Base-by-base conservation (phyloP, 73 alveolate genomes). In the Paramecium sonneborni region DNA sequence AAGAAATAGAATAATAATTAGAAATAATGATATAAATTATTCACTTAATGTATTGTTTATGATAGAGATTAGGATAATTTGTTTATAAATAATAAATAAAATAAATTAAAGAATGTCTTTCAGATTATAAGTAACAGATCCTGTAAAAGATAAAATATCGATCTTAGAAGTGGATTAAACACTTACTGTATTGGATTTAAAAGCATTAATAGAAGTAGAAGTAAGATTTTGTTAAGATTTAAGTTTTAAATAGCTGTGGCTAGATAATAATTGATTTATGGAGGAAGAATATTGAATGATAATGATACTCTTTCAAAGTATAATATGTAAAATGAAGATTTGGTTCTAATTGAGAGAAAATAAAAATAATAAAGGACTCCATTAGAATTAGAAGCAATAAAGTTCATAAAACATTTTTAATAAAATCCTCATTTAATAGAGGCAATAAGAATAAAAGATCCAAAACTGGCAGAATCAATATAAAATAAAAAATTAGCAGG, bases 131-230 rank as follows among this genome's bases (percentile, higher is more conserved):
- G 72, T 79, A 21, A 43, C 90, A 79, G 90, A 79, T 44, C 90
- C 90, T 44, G 76, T 26, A 12, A 43, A 38, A 24, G 90, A 79
- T 79, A 79, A 79, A 34, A 43, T 79, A 11, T 30, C 39, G 10
- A 24, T 39, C 12, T 79, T 93, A 8, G 93, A 84, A 57, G 86
- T 93, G 1, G 96, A 93, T 2, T 92, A 48, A 72, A 34, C 85
- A 32, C 76, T 68, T 30, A 85, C 93, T 21, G 82, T 94, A 38
- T 94, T 91, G 28, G 95, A 92, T 56, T 57, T 94, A 14, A 94
- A 94, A 68, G 92, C 91, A 30, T 46, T 94, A 14, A 67, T 86
- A 11, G 93, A 56, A 74, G 96, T 92, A 10, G 97, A 69, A 15
- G 69, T 79, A 79, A 20, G 14, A 41, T 23, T 18, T 52, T 11